These are phyloP conservation scores for Pseudogymnoascus sp. DNA, from an alignment of 2,329 filamentous ascomycete species.

Conservation along the genomic window DNA sequence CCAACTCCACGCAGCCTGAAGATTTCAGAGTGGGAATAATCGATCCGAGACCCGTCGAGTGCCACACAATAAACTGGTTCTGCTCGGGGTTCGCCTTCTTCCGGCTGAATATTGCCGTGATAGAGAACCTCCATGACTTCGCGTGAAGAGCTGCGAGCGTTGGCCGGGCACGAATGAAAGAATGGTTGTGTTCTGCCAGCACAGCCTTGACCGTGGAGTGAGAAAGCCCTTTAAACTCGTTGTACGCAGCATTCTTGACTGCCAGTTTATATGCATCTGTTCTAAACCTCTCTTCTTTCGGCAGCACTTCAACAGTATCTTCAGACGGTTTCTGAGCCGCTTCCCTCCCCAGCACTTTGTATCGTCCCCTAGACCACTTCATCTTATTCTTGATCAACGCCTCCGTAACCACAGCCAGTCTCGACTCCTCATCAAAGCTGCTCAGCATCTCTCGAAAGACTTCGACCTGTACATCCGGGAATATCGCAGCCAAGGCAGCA, in stretches of 20 bases:
- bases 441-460: slow-evolving; percentile 75
- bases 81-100: slow-evolving; percentile 50
- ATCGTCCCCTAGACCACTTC: slow-evolving; percentile 62
- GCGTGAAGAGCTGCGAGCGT: slow-evolving; percentile 60
- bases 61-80: slow-evolving; percentile 56
- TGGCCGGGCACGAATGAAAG: slow-evolving; percentile 62
- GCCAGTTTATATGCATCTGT: slow-evolving; percentile 59
- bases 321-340: slow-evolving; percentile 25
- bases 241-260: slow-evolving; percentile 57
- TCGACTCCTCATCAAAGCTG: slow-evolving; percentile 66
- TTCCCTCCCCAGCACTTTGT: slow-evolving; percentile 36
- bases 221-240: slow-evolving; percentile 68
- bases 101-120: slow-evolving; percentile 61
- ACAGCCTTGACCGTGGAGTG: slow-evolving; percentile 69
- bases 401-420: slow-evolving; percentile 69
- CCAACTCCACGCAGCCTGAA: slow-evolving; percentile 57
- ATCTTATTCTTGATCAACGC: slow-evolving; percentile 63
- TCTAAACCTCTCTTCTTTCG: slow-evolving; percentile 57
- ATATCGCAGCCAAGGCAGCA: slow-evolving; percentile 59
- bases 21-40: slow-evolving; percentile 53
- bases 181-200: slow-evolving; percentile 71
- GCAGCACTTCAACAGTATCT: slow-evolving; percentile 32
- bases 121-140: slow-evolving; percentile 69
- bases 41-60: slow-evolving; percentile 44
- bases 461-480: slow-evolving; percentile 72